phyloP scores from a whole-genome alignment of 805 yeast species.

The Barnettozyma wickerhamii region DNA sequence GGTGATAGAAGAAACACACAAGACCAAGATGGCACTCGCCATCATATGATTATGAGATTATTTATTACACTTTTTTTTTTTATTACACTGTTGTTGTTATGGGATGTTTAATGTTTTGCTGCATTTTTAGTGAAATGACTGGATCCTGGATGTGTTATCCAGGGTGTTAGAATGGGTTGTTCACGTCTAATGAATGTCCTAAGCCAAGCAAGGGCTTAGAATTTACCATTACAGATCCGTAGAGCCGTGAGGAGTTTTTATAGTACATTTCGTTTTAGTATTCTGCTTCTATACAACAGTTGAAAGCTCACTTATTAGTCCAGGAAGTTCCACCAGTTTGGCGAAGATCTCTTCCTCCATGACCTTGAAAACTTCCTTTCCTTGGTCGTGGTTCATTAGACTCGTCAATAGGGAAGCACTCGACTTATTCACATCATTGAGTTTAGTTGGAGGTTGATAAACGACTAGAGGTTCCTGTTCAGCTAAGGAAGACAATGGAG shows the following conservation, averaged over 20 bases:
- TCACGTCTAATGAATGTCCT: too few species aligned
- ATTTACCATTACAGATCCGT: too few species aligned
- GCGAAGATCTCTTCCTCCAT: slow-evolving; percentile 29
- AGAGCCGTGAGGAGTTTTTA: not conserved
- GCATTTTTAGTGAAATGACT: too few species aligned
- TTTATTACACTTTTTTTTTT: too few species aligned
- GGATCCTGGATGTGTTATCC: too few species aligned
- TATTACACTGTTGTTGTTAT: too few species aligned
- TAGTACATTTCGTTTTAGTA: not conserved
- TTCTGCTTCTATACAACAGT: slow-evolving; percentile 17
- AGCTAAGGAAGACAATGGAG: slow-evolving; percentile 3
- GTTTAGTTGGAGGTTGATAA: slow-evolving; percentile 28
- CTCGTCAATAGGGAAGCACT: slow-evolving; percentile 34
- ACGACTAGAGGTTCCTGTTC: slow-evolving; percentile 14
- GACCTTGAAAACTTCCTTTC: slow-evolving; percentile 31
- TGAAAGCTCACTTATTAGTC: slow-evolving; percentile 24
- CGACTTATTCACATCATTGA: slow-evolving; percentile 39
- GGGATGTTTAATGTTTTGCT: too few species aligned
- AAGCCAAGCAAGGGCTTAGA: too few species aligned
- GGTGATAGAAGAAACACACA: too few species aligned
- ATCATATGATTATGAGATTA: too few species aligned
- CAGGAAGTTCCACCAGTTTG: slow-evolving; percentile 32
- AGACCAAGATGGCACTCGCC: too few species aligned
- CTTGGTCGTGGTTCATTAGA: slow-evolving; percentile 28
- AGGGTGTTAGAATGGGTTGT: too few species aligned